Base-by-base conservation (phyloP, 179 eudicot genomes). In the Amaranthus tricolor region DNA sequence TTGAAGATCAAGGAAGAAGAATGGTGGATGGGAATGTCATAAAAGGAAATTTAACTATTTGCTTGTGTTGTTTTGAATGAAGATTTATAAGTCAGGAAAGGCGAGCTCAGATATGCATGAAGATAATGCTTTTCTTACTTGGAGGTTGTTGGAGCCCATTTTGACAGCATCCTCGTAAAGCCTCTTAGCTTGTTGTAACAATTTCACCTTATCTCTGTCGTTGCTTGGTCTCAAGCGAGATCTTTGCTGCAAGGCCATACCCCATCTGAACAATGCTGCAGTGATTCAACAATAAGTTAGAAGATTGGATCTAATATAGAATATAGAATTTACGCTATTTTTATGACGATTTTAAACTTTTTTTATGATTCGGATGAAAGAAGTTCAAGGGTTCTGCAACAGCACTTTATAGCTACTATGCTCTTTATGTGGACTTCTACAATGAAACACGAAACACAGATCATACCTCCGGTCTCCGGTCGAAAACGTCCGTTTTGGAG, bases 201-300 rank as follows among this genome's bases (percentile, higher is more conserved):
- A 78, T 85, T 89, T 92, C 73, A 90, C 83, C 85, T 88, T 94
- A 79, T 90, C 96, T 83, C 83, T 84, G 72, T 85, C 87, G 54
- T 86, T 87, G 70, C 84, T 87, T 60, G 89, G 89, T 49, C 95
- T 83, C 68, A 92, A 80, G 62, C 87, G 95, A 14, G 98, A 90
- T 60, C 98, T 85, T 73, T 92, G 95, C 81, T 92, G 98, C 79
- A 94, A 82, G 31, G 91, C 90, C 71, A 86, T 81, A 31, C 93
- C 98, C 98, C 98, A 94, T 88, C 95, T 86, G 82, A 85, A 92
- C 50, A 94, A 87, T 80, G 98, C 98, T 94, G 94, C 85, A 86
- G 50, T 11, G 4, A 51, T 68, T 68, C 13, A 10, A 51, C 15
- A 55, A 47, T 62, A 68, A 64, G 10, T 21, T 13, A 64, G 48